Evolutionary conservation across 2,329 filamentous ascomycete species (phyloP).

Genomic region (Dryadomyces sulphureus): DNA sequence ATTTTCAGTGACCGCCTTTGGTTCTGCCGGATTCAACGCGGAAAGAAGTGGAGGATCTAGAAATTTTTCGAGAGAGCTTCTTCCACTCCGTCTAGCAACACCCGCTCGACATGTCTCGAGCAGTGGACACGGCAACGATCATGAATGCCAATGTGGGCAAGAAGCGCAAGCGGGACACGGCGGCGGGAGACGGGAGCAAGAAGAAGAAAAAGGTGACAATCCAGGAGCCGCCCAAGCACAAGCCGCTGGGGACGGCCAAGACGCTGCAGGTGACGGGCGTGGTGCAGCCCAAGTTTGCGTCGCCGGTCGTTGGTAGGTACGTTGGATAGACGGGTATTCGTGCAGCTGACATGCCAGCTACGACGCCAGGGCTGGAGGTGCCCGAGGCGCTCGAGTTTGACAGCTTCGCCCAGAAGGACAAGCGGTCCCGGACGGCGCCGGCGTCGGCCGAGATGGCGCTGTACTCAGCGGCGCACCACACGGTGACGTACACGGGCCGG

Average conservation of each 20-base stretch:
- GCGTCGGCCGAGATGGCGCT: slow-evolving; percentile 35
- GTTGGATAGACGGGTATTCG: background rate
- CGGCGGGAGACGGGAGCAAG: slow-evolving; percentile 15
- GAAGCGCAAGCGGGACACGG: slow-evolving; percentile 39
- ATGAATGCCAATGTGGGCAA: slow-evolving; percentile 14
- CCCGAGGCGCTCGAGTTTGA: slow-evolving; percentile 27
- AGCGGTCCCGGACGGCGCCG: slow-evolving; percentile 16
- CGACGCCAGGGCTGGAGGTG: slow-evolving; percentile 24
- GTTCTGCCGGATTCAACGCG: too few species aligned
- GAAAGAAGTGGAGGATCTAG: too few species aligned
- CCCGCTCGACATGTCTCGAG: background rate
- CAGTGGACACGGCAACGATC: slow-evolving; percentile 5
- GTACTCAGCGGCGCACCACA: slow-evolving; percentile 41
- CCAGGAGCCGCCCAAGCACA: slow-evolving; percentile 17
- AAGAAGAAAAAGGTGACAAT: slow-evolving; percentile 40
- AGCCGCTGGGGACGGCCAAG: slow-evolving; percentile 6
- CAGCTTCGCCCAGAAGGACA: slow-evolving; percentile 30
- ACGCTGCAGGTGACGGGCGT: slow-evolving; percentile 31
- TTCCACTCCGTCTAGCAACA: background rate
- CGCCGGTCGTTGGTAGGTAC: slow-evolving; percentile 28
- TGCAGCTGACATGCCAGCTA: slow-evolving; percentile 17
- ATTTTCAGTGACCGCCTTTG: too few species aligned
- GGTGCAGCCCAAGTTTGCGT: slow-evolving; percentile 28
- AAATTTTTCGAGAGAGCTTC: background rate
- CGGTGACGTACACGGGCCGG: slow-evolving; percentile 43